These are phyloP conservation scores for Ampelocalamus luodianensis DNA, from an alignment of 176 grass and related monocot species.

Conservation along the genomic window DNA sequence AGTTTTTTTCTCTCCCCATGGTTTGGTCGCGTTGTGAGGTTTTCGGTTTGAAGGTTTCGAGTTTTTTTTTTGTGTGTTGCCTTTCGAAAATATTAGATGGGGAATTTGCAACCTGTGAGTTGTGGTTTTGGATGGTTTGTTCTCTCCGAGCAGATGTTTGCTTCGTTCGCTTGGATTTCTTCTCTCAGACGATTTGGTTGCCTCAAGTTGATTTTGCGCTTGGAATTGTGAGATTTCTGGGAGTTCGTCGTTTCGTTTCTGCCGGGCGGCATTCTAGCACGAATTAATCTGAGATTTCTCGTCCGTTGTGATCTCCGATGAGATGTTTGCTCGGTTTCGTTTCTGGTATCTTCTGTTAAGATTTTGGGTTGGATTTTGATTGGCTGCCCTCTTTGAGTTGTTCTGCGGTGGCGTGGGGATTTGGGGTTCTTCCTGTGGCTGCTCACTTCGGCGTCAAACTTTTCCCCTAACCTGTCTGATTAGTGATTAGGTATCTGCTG, in stretches of 20 bases:
- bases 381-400: neutral
- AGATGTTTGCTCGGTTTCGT: neutral
- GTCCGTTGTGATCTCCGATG: neutral
- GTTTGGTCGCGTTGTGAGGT: neutral
- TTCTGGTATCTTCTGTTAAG: conserved; percentile 12
- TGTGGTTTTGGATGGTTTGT: neutral
- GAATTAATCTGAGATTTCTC: neutral
- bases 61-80: neutral
- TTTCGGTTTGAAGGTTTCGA: conserved; percentile 7
- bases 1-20: neutral
- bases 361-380: conserved; percentile 2
- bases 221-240: neutral
- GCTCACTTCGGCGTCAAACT: neutral
- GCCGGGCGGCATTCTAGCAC: neutral
- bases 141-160: neutral
- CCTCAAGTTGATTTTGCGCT: conserved; percentile 14
- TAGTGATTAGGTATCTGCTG: neutral
- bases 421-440: conserved; percentile 9
- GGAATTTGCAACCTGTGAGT: neutral
- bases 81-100: neutral
- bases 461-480: neutral
- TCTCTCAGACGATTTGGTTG: neutral
- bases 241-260: conserved; percentile 1
- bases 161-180: conserved; percentile 1
- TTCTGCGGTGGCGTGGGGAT: neutral